These are phyloP conservation scores for Colletotrichum lini DNA, from an alignment of 2,329 filamentous ascomycete genomes.

Conservation along the genomic window DNA sequence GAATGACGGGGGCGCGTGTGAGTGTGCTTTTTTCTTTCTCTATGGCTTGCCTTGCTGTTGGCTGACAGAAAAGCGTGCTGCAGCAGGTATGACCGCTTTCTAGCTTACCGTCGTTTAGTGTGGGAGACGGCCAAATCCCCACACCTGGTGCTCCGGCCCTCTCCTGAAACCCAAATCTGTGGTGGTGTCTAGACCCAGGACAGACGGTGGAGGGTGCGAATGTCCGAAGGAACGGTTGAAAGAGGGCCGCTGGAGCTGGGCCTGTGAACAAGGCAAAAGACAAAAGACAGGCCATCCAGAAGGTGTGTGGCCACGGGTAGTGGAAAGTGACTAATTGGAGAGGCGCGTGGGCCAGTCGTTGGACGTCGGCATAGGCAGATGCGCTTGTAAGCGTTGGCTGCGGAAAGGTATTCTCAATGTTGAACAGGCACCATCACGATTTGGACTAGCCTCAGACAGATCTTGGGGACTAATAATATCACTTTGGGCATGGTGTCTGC, in stretches of 20 bases:
- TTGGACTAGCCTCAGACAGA: slow-evolving; percentile 5
- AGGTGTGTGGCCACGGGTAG: neutral
- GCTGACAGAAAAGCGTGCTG: slow-evolving; percentile 11
- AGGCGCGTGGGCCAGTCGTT: slow-evolving; percentile 20
- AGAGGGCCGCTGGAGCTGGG: neutral
- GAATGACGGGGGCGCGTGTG: neutral
- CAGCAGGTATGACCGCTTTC: slow-evolving; percentile 20
- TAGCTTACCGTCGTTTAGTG: neutral
- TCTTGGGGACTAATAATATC: slow-evolving; percentile 3
- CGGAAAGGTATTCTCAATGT: neutral
- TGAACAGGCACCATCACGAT: slow-evolving; percentile 17
- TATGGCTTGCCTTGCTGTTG: neutral
- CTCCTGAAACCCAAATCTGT: too few relatives aligned
- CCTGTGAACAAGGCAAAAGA: neutral
- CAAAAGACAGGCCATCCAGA: neutral
- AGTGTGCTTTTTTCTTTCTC: neutral
- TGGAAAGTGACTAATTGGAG: neutral
- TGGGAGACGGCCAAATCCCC: slow-evolving; percentile 1
- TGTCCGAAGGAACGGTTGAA: neutral
- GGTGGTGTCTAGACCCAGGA: neutral
- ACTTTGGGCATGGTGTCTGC: slow-evolving; percentile 1
- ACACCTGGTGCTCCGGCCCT: neutral
- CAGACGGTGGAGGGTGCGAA: neutral
- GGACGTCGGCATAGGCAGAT: slow-evolving; percentile 16
- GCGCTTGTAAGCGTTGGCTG: slow-evolving; percentile 24